phyloP scores from a whole-genome alignment of 495 filamentous ascomycete species.

The Neurospora sp. region DNA sequence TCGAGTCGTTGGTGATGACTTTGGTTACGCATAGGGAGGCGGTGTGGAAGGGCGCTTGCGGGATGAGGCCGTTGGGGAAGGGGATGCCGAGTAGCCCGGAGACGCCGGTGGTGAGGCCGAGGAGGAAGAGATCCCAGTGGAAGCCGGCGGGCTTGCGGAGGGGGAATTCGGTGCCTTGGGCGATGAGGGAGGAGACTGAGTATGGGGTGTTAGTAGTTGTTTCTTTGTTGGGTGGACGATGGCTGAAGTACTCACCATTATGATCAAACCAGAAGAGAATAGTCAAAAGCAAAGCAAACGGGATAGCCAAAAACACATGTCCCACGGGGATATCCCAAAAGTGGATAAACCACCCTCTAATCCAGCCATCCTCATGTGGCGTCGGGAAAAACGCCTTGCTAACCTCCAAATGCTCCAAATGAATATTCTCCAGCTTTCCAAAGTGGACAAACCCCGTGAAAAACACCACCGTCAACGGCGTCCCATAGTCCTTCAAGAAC shows the following conservation, averaged over 20 bases:
- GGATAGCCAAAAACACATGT: conserved; percentile 79
- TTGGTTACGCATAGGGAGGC: conserved; percentile 67
- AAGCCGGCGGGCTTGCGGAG: conserved; percentile 87
- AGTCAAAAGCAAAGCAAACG: conserved; percentile 77
- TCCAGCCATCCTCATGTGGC: conserved; percentile 56
- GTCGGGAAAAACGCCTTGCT: conserved; percentile 78
- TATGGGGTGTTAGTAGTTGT: background rate
- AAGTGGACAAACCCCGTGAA: conserved; percentile 84
- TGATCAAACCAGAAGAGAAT: conserved; percentile 93
- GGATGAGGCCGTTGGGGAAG: conserved; percentile 85
- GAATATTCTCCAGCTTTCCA: conserved; percentile 61
- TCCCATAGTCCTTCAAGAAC: conserved; percentile 78
- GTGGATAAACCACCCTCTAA: conserved; percentile 42
- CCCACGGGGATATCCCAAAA: conserved; percentile 76
- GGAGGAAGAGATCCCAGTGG: conserved; percentile 91
- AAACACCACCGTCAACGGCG: conserved; percentile 72
- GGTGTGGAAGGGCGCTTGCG: conserved; percentile 92
- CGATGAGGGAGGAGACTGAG: conserved; percentile 72
- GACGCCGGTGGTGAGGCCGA: conserved; percentile 78
- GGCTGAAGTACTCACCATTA: conserved; percentile 62
- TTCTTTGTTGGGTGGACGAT: too few species aligned
- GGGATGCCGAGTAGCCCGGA: conserved; percentile 80
- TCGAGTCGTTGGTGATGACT: conserved; percentile 36
- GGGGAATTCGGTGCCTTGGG: conserved; percentile 88
- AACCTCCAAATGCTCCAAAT: conserved; percentile 57